Percentiles rank a stretch among this genome's conserved stretches.
phyloP scores from a whole-genome alignment of 306 rosid genomes.

The Castanopsis chinensis region DNA sequence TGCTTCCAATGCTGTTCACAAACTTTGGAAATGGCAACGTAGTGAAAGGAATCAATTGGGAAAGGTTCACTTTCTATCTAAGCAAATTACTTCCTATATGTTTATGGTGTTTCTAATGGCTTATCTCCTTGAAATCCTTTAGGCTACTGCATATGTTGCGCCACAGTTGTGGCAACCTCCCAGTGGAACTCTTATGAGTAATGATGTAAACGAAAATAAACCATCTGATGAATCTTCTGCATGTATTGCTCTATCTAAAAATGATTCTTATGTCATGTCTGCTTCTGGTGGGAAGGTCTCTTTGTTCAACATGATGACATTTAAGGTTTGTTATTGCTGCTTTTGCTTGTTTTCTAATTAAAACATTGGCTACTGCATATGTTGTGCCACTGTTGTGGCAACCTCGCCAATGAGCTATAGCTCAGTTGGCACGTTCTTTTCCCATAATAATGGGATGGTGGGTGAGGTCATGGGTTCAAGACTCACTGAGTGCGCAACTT shows the following conservation, averaged over 20 bases:
- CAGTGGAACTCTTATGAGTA: slow-evolving; percentile 41
- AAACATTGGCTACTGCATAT: slow-evolving; percentile 32
- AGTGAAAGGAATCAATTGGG: slow-evolving; percentile 38
- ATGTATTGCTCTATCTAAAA: slow-evolving; percentile 46
- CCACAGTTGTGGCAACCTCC: slow-evolving; percentile 54
- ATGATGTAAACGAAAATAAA: slow-evolving; percentile 38
- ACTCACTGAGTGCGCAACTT: no score
- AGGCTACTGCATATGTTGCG: slow-evolving; percentile 39
- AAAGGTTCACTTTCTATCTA: slow-evolving; percentile 25
- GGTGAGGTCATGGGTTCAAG: no score
- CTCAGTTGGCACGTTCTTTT: no score
- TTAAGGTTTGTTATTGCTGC: slow-evolving; percentile 31
- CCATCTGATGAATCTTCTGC: slow-evolving; percentile 44
- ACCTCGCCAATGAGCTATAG: slow-evolving; percentile 1
- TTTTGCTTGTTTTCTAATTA: not conserved
- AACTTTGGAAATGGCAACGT: slow-evolving; percentile 55
- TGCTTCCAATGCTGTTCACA: slow-evolving; percentile 43
- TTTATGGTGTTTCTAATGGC: slow-evolving; percentile 7
- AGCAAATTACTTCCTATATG: not conserved
- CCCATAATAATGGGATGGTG: no score
- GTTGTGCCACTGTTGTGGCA: slow-evolving; percentile 47
- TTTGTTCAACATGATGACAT: slow-evolving; percentile 48
- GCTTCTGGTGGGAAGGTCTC: slow-evolving; percentile 52
- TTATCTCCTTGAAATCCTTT: slow-evolving; percentile 2
- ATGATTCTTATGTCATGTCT: slow-evolving; percentile 50